Conservation (phyloP, 352 stramenopile genomes). For the Phytophthora palmivora region DNA sequence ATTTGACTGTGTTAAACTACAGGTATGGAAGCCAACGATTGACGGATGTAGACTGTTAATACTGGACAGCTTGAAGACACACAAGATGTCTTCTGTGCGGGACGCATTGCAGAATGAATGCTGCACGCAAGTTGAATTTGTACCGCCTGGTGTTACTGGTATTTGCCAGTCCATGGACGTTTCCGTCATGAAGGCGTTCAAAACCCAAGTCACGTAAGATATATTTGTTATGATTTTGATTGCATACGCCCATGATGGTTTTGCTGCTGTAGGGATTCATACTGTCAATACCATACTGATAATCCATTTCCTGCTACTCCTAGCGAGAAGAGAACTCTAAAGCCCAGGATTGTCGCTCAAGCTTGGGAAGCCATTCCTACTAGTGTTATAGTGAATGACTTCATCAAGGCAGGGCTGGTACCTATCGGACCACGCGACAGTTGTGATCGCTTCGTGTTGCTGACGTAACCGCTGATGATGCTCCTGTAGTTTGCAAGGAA, state of each 20-base stretch:
- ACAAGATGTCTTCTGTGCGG: constrained; percentile 13
- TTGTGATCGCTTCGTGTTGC: constrained; percentile 3
- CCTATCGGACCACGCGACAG: too few relatives aligned
- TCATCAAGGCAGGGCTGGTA: constrained; percentile 1
- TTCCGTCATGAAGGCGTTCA: constrained; percentile 22
- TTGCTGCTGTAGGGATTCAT: background rate
- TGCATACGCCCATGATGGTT: too few relatives aligned
- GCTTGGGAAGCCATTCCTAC: constrained; percentile 3
- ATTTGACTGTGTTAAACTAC: background rate
- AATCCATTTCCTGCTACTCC: background rate
- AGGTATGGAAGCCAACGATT: constrained; percentile 1
- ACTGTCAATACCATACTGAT: background rate
- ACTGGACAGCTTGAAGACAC: constrained; percentile 2
- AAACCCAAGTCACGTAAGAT: background rate
- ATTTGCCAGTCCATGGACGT: constrained; percentile 27
- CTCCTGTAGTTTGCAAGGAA: constrained; percentile 1
- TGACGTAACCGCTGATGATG: constrained; percentile 1
- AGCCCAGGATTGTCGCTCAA: constrained; percentile 1
- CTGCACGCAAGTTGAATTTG: constrained; percentile 20
- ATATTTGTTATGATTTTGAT: too few relatives aligned
- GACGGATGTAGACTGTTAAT: constrained; percentile 4
- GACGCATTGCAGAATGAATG: constrained; percentile 10
- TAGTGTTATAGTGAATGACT: constrained; percentile 2
- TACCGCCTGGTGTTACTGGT: constrained; percentile 15
- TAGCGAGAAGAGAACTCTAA: constrained; percentile 1